A percentile compares a stretch with the other conserved stretches of the same genome.
Evolutionary conservation across 108 stramenopile species (phyloP).

Genomic region (Skeletonema potamos): DNA sequence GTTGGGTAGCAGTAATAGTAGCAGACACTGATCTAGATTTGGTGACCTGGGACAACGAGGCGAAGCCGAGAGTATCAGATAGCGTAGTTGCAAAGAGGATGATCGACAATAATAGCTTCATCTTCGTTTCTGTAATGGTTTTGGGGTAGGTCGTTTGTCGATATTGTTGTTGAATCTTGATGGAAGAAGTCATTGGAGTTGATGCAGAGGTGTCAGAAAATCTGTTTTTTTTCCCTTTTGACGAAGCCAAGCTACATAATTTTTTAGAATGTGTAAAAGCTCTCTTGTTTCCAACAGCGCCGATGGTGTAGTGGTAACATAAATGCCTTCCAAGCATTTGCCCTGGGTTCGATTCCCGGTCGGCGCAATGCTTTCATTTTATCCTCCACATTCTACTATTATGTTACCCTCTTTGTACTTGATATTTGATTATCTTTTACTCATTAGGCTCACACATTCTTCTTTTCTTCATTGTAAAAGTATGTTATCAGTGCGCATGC

Average conservation of each 20-base stretch:
- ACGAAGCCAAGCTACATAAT: too few relatives aligned
- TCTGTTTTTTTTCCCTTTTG: not conserved
- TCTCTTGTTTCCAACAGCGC: conserved; percentile 4
- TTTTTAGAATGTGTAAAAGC: too few relatives aligned
- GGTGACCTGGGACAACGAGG: not conserved
- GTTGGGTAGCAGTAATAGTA: not conserved
- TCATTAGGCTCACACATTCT: too few relatives aligned
- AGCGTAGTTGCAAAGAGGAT: not conserved
- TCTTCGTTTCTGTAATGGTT: too few relatives aligned
- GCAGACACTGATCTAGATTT: not conserved
- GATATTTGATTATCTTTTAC: too few relatives aligned
- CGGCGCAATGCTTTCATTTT: conserved; percentile 43
- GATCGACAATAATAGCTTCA: not conserved
- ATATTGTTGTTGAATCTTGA: not conserved
- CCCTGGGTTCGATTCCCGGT: conserved; percentile 94
- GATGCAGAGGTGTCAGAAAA: not conserved
- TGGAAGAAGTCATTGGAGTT: not conserved
- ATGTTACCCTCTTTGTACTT: too few relatives aligned
- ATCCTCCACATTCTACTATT: not conserved
- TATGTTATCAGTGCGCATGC: too few relatives aligned
- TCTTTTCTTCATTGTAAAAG: too few relatives aligned
- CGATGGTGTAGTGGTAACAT: conserved; percentile 93
- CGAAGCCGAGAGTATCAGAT: not conserved
- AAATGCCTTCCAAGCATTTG: conserved; percentile 90
- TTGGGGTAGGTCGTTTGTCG: too few relatives aligned